Evolutionary conservation across 495 filamentous ascomycete genomes (phyloP), one percentile per base, ranked within the genome.

Genomic region (Daldinia vernicosa): DNA sequence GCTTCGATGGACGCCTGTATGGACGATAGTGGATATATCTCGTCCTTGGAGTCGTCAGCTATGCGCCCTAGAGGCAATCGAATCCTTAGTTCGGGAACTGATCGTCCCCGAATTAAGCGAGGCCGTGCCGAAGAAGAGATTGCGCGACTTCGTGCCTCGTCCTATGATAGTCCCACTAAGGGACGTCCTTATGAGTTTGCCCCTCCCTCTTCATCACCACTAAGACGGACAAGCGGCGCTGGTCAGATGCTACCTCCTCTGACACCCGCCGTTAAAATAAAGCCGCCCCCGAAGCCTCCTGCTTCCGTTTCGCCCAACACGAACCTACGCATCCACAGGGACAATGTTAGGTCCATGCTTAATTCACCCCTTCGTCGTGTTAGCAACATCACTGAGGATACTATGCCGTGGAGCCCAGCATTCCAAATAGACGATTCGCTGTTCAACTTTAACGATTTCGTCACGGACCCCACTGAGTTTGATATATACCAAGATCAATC

Each of bases 1-100:
- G 82, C 82, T 4, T 87, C 88, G 3, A 90, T 97, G 83, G 93
- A 97, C 71, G 95, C 74, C n/a, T 87, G 89, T 14, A 89, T 97
- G 82, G 93, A 97, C 71, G 95, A 99, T 74, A 97, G 94, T 77
- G 95, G 95, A 11, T 99, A 98, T 78, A 97, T 97, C 74, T 99
- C 95, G 1, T 98, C 95, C 0, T 82, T 99, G n/a, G 95, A 98
- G 50, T 98, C 95, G 1, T 98, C 95, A 0, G 93, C 85, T n/a
- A 84, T 92, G 71, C 87, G 94, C 33, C 89, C 90, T 58, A 81
- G 80, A 60, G 87, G 87, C 60, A 75, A 82, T 35, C 83, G 88
- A 63, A 84, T 92, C 3, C 80, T 91, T 61, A 91, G 89, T 8
- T 93, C 92, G 2, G 93, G 93, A 67, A 84, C 90, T 32, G 92